Percentiles rank a stretch among this genome's conserved stretches.
phyloP scores from a whole-genome alignment of 1,284 basidiomycete species.

The Gymnopus androsaceus region DNA sequence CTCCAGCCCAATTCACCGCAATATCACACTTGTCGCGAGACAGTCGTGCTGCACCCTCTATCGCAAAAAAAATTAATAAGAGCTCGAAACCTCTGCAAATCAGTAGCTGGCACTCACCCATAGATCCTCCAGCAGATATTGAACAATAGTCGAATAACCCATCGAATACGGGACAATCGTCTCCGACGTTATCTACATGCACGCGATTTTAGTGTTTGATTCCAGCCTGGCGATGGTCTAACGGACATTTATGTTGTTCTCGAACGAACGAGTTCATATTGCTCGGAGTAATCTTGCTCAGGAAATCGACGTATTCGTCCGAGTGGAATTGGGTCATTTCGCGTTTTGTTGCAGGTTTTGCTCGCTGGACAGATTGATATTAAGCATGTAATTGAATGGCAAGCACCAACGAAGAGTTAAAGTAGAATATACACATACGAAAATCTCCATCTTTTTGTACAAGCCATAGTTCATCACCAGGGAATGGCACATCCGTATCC shows the following conservation, averaged over 20 bases:
- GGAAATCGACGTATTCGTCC: slow-evolving; percentile 92
- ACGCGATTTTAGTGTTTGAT: no score
- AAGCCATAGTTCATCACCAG: slow-evolving; percentile 99
- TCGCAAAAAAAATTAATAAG: slow-evolving; percentile 2
- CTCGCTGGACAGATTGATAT: slow-evolving; percentile 59
- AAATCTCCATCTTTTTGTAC: slow-evolving; percentile 98
- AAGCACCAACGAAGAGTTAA: no score
- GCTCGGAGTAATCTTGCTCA: slow-evolving; percentile 81
- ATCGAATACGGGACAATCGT: slow-evolving; percentile 98
- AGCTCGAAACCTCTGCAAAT: background rate
- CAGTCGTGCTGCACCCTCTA: slow-evolving; percentile 94
- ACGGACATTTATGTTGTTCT: slow-evolving; percentile 92
- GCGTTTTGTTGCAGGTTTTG: slow-evolving; percentile 98
- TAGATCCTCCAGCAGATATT: slow-evolving; percentile 97
- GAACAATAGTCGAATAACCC: slow-evolving; percentile 98
- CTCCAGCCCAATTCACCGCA: slow-evolving; percentile 98
- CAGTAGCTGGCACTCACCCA: slow-evolving; percentile 65
- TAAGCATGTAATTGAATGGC: background rate
- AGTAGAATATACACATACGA: slow-evolving; percentile 76
- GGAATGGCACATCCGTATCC: slow-evolving; percentile 99
- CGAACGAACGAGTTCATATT: slow-evolving; percentile 88
- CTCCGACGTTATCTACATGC: slow-evolving; percentile 60
- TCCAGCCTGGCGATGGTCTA: no score
- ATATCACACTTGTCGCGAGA: slow-evolving; percentile 98
- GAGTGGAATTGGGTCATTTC: slow-evolving; percentile 97